These are phyloP conservation scores for Verticillium nubilum DNA, from an alignment of 2,329 filamentous ascomycete genomes.

Conservation along the genomic window DNA sequence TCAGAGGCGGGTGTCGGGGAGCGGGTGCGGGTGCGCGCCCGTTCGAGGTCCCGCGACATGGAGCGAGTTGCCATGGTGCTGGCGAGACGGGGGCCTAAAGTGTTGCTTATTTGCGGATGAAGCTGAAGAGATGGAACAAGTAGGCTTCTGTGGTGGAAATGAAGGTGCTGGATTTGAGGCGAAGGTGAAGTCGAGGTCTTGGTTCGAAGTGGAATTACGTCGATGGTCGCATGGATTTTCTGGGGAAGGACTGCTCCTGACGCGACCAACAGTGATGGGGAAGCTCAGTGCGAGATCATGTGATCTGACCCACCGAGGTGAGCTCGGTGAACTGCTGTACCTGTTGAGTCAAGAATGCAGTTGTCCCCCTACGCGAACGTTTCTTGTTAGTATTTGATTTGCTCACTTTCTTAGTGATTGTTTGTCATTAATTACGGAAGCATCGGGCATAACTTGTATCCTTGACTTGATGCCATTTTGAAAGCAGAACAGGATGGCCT, in stretches of 20 bases:
- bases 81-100: not conserved
- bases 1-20: constrained; percentile 28
- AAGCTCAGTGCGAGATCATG: not conserved
- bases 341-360: not conserved
- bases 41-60: constrained; percentile 22
- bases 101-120: not conserved
- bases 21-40: constrained; percentile 23
- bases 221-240: not conserved
- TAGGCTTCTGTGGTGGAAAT: not conserved
- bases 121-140: not conserved
- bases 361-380: too few species aligned
- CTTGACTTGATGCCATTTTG: too few species aligned
- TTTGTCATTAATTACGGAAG: too few species aligned
- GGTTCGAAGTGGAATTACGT: not conserved
- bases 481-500: too few species aligned
- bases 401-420: too few species aligned
- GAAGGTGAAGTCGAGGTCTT: not conserved
- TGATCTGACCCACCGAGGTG: not conserved
- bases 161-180: not conserved
- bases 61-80: constrained; percentile 10
- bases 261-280: not conserved
- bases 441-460: too few species aligned
- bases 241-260: not conserved
- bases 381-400: too few species aligned
- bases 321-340: not conserved